Base-by-base conservation (phyloP, 495 filamentous ascomycete genomes). In the Rhizodiscina lignyota region DNA sequence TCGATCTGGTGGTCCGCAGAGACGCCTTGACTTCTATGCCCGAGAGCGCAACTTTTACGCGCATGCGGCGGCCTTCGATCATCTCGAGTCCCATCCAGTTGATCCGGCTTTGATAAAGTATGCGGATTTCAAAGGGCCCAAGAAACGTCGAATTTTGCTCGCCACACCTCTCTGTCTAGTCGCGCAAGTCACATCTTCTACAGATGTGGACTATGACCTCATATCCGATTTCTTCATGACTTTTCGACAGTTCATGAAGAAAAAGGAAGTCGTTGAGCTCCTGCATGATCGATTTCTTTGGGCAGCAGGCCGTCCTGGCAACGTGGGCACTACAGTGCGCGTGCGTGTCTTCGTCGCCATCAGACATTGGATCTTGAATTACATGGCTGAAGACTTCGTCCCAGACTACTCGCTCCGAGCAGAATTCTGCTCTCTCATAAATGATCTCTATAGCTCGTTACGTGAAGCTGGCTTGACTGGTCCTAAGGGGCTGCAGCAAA, bases 201-300 rank as follows among this genome's bases (percentile, higher is more conserved):
- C 72, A 32, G 94, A 96, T 53, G 70, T 99, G 41, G 89, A 99
- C 53, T 99, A 99, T 55, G 87, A 96, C 50, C 69, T 99, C 4
- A 68, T 99, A 1, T 94, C 91, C 0, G 89, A 96, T 55, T 99
- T 99, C 61, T 99, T 99, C 49, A 72, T 97, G 24, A 96, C 91
- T 1, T 96, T 79, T 45, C 83, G 89, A 18, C 68, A 74, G 4
- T 99, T 92, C 48, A 59, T 96, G 38, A 70, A 81, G 1, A 62
- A 79, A 0, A 61, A 63, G 11, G 78, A 86, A 42, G 67, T 99
- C 2, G 66, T 89, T 11, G 70, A 74, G 31, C 79, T 92, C 60
- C 63, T 99, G 5, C 66, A 94, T 37, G 76, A 83, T 2, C 76
- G 89, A 2, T 62, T 96, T 28, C 67, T 76, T 45, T 94, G 87